These are phyloP conservation scores for Andalucia godoyi DNA, from an alignment of 78 protist species.

Conservation along the genomic window DNA sequence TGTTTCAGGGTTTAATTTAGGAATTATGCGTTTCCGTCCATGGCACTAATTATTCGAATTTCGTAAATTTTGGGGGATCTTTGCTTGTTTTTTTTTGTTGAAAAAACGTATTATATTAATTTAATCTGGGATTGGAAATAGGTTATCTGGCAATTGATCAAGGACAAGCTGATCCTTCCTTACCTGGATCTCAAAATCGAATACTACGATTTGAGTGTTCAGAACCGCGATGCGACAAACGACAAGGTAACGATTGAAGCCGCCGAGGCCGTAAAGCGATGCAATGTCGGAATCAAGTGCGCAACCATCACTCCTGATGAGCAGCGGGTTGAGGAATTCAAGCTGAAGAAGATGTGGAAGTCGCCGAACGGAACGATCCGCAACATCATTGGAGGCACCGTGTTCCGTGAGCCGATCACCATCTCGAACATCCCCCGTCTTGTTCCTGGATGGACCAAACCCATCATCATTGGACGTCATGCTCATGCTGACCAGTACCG, in stretches of 20 bases:
- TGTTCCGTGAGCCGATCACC: constrained; percentile 90
- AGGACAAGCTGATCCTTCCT: constrained; percentile 63
- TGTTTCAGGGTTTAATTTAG: too few relatives aligned
- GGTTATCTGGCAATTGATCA: constrained; percentile 73
- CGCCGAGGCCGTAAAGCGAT: constrained; percentile 66
- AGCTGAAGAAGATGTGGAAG: constrained; percentile 77
- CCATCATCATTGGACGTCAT: constrained; percentile 85
- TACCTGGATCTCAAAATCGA: constrained; percentile 27
- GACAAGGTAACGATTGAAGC: constrained; percentile 69
- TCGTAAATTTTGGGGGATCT: too few relatives aligned
- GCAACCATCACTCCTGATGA: constrained; percentile 94
- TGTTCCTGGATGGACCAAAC: constrained; percentile 67
- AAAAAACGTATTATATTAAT: too few relatives aligned
- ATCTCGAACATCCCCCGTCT: constrained; percentile 73
- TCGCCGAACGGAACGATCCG: constrained; percentile 93
- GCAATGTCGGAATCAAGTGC: constrained; percentile 88
- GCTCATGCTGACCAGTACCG: constrained; percentile 82
- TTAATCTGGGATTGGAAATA: too few relatives aligned
- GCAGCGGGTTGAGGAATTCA: constrained; percentile 63
- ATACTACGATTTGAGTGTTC: constrained; percentile 38
- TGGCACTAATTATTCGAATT: too few relatives aligned
- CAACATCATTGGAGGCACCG: constrained; percentile 87
- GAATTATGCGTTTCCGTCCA: too few relatives aligned
- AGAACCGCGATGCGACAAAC: constrained; percentile 31
- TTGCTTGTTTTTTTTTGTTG: too few relatives aligned